Evolutionary conservation across 2,329 filamentous ascomycete species (phyloP), one percentile per base, ranked within the genome.

Genomic region (Herpotrichia juniperi): DNA sequence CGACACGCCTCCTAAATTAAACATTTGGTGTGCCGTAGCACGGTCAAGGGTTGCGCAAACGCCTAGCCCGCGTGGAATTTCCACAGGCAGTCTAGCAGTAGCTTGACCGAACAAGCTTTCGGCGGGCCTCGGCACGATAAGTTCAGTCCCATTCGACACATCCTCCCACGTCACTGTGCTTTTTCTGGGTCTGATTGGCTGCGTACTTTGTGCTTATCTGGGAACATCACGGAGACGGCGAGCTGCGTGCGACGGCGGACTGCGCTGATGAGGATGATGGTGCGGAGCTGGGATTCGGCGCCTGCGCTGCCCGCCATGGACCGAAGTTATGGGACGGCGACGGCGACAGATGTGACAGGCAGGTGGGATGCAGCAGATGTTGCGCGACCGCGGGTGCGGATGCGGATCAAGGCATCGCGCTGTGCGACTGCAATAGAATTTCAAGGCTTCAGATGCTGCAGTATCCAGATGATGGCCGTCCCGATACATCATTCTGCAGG

Each of bases 21-120:
- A n/a, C 26, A 28, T 6, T 28, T 6, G 26, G 12, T 7, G 16
- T 17, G 16, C 21, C 34, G 16, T 17, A 37, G 34, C 16, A 37
- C 21, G 16, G 7, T 17, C 34, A 19, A 19, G 34, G 34, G 34
- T n/a, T 5, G 6, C 17, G 34, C 7, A 3, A 7, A 21, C 17
- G 43, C 49, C 49, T 17, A 47, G 49, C 30, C 42, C 34, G 31
- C 40, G 14, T 44, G 14, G 42, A 44, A 11, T 26, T 45, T 22
- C 40, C 32, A 30, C 21, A 42, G 7, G 26, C 26, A 30, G 26
- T 7, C 26, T 37, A 37, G 34, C 9, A 17, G 28, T 16, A 52
- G 44, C 43, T 47, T 52, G 37, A 43, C 28, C 21, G 42, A n/a
- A 26, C 37, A 52, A 52, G 49, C 49, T 47, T 52, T 48, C 4